Conservation (phyloP, 352 stramenopile species). For the Pythium diclinum region DNA sequence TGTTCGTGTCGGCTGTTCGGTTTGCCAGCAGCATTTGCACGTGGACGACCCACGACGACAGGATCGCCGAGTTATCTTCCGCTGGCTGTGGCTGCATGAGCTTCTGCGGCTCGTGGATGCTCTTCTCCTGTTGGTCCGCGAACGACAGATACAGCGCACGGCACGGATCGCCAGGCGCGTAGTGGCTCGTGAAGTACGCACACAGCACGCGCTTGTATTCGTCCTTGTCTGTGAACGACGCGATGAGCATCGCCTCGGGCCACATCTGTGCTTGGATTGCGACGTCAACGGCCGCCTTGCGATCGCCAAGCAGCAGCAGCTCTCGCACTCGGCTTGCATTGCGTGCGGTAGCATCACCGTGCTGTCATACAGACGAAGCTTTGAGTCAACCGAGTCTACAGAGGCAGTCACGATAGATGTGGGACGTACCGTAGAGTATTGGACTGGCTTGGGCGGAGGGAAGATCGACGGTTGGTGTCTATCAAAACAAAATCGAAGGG, state of each 20-base stretch:
- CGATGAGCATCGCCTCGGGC: conserved; percentile 85
- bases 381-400: neutral
- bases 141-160: conserved; percentile 80
- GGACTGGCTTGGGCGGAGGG: conserved; percentile 39
- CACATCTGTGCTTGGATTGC: conserved; percentile 83
- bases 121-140: conserved; percentile 81
- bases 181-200: conserved; percentile 76
- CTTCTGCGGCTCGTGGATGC: conserved; percentile 77
- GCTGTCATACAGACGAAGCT: conserved; percentile 32
- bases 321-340: conserved; percentile 62
- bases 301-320: conserved; percentile 70
- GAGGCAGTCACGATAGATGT: neutral
- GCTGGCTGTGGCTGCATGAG: conserved; percentile 42
- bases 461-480: conserved; percentile 46
- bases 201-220: conserved; percentile 82
- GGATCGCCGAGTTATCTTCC: conserved; percentile 47
- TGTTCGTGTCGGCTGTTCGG: conserved; percentile 75
- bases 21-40: conserved; percentile 83
- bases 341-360: conserved; percentile 45
- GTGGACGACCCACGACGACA: conserved; percentile 74
- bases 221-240: conserved; percentile 81
- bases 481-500: neutral
- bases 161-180: conserved; percentile 69
- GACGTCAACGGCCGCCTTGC: conserved; percentile 69
- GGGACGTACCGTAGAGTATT: conserved; percentile 28